Evolutionary conservation across 2,329 filamentous ascomycete species (phyloP).

Genomic region (Neopestalotiopsis sp.): DNA sequence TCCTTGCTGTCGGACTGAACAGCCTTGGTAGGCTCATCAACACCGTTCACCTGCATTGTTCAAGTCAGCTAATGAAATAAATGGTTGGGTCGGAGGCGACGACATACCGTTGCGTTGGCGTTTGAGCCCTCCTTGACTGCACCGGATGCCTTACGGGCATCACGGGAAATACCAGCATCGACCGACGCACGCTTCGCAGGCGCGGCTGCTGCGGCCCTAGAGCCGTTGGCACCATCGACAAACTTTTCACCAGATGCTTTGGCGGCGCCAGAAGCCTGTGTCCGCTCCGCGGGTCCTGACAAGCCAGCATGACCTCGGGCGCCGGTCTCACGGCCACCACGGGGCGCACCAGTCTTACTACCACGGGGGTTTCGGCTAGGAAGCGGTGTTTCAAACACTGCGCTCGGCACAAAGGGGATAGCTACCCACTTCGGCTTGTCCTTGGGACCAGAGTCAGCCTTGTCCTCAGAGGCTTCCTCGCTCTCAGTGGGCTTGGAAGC

Average conservation of each 20-base stretch:
- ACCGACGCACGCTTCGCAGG: conserved; percentile 7
- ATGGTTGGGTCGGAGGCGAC: neutral
- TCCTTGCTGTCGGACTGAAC: conserved; percentile 10
- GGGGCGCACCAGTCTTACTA: conserved; percentile 38
- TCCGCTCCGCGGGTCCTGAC: neutral
- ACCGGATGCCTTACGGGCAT: conserved; percentile 9
- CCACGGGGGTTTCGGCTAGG: conserved; percentile 60
- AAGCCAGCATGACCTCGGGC: conserved; percentile 27
- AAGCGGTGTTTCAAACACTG: conserved; percentile 85
- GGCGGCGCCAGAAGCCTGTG: conserved; percentile 7
- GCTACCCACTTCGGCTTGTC: conserved; percentile 88
- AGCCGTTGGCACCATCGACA: neutral
- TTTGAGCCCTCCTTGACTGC: neutral
- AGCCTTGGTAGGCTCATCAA: conserved; percentile 6
- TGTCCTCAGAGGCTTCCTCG: conserved; percentile 64
- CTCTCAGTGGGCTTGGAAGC: conserved; percentile 63
- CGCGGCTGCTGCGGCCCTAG: neutral
- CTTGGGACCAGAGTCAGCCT: conserved; percentile 56
- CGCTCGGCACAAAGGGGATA: conserved; percentile 81
- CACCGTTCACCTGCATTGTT: neutral
- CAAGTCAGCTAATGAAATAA: neutral
- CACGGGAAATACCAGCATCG: neutral
- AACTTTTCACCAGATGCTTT: conserved; percentile 3
- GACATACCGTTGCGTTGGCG: conserved; percentile 3
- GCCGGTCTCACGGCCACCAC: conserved; percentile 34